phyloP scores from a whole-genome alignment of 2,329 filamentous ascomycete species.

The Lachnellula hyalina region DNA sequence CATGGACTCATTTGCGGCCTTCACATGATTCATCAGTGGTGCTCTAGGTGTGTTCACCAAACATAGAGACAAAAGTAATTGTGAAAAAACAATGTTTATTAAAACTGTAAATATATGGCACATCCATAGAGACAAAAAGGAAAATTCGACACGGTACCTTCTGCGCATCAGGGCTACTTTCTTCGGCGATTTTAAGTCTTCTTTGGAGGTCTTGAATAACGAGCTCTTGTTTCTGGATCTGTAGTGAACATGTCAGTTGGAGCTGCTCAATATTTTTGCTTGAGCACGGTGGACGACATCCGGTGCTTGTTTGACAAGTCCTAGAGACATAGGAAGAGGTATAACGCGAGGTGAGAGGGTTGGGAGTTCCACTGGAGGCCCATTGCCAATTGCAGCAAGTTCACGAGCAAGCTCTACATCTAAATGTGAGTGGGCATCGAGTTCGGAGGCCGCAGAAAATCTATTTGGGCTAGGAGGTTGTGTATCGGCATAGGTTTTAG shows the following conservation, averaged over 20 bases:
- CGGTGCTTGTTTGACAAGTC: not conserved
- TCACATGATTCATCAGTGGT: slow-evolving; percentile 13
- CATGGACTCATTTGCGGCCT: slow-evolving; percentile 29
- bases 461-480: too few species aligned
- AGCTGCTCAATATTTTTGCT: not conserved
- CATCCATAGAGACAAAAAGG: slow-evolving; percentile 4
- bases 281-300: not conserved
- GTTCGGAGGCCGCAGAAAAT: too few species aligned
- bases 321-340: slow-evolving; percentile 4
- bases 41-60: not conserved
- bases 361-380: not conserved
- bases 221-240: slow-evolving; percentile 25
- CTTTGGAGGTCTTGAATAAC: slow-evolving; percentile 26
- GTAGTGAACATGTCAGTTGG: slow-evolving; percentile 23
- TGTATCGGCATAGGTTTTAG: not conserved
- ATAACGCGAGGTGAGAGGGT: slow-evolving; percentile 1
- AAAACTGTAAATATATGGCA: not conserved
- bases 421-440: too few species aligned
- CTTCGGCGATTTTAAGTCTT: slow-evolving; percentile 25
- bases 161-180: slow-evolving; percentile 24
- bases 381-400: slow-evolving; percentile 7
- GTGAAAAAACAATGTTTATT: not conserved
- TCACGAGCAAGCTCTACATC: slow-evolving; percentile 2
- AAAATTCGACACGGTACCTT: slow-evolving; percentile 26
- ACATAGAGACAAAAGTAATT: not conserved